Base-by-base conservation (phyloP, 495 filamentous ascomycete genomes). In the Aspergillus taichungensis region DNA sequence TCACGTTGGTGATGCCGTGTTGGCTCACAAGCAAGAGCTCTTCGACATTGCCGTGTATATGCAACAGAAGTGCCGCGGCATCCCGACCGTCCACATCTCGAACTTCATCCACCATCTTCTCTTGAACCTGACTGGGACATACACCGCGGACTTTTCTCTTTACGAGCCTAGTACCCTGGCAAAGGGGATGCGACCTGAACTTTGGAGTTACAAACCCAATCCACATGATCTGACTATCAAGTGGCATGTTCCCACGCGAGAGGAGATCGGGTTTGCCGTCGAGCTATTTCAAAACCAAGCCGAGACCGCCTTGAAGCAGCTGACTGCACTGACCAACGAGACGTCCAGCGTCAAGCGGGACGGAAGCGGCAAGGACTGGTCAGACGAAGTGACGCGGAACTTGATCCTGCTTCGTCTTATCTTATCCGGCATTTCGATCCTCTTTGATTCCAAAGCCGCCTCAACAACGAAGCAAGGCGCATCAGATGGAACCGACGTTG, bases 31-130 rank as follows among this genome's bases (percentile, higher is more conserved):
- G 60, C 69, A 86, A 40, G 84, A 95, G 44, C 76, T 99, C 1
- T 86, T 94, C 48, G 85, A 89, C 37, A 92, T 97, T 59, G 90
- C 92, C 13, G 69, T 83, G 40, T 95, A 90, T 61, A 95, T 97
- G 91, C 91, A 96, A 60, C 74, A 92, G 49, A 90, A 86, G 43
- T 97, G 94, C 66, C 80, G 82, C 54, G 92, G 92, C 12, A 85
- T 94, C 30, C 89, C 94, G 0, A 92, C 91, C 0, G 85, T 95
- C 27, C 94, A 97, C 60, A 83, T 97, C 42, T 94, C 88, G 32
- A 99, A 97, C 61, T 96, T 90, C 63, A 88, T 97, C 30, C 92
- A 99, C 63, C 92, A 99, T 61, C 75, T 99, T n/a, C 69, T 99
- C n/a, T 85, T 99, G 39, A 97, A 96, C 57, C 71, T 95, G 13